phyloP scores from a whole-genome alignment of 164 flowering plant species.

The Annona cherimola region DNA sequence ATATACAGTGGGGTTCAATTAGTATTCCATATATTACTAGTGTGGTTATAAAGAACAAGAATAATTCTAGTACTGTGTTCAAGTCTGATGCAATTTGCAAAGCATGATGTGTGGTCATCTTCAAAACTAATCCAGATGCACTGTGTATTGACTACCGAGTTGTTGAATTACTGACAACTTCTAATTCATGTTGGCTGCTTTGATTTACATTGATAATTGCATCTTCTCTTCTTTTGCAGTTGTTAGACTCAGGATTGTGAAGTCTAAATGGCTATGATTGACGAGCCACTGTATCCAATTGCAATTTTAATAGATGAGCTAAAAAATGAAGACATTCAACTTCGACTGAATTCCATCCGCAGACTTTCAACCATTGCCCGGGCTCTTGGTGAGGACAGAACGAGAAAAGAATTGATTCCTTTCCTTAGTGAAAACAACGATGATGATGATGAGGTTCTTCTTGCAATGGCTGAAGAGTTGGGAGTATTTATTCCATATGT shows the following conservation, averaged over 20 bases:
- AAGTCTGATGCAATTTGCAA: no score
- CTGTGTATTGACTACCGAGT: no score
- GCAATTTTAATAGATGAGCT: constrained; percentile 90
- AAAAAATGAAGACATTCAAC: constrained; percentile 92
- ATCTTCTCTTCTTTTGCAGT: not conserved
- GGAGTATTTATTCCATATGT: constrained; percentile 93
- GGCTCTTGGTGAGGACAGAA: constrained; percentile 92
- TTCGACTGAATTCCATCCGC: constrained; percentile 87
- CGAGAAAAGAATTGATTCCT: constrained; percentile 87
- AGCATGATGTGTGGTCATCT: no score
- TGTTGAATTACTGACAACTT: not conserved
- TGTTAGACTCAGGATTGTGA: not conserved
- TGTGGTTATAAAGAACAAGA: no score
- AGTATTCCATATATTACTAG: no score
- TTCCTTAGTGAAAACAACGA: constrained; percentile 95
- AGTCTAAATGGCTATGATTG: constrained; percentile 58
- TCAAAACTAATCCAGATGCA: no score
- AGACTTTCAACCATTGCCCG: constrained; percentile 88
- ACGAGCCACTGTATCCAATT: constrained; percentile 95
- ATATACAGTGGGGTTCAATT: no score
- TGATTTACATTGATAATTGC: not conserved
- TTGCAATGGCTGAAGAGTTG: constrained; percentile 94
- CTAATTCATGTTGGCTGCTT: not conserved
- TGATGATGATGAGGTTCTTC: constrained; percentile 95
- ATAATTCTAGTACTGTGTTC: no score